A percentile compares a stretch with the other conserved stretches of the same genome.
Conservation (phyloP, 805 yeast species). For the Yarrowia sp. region DNA sequence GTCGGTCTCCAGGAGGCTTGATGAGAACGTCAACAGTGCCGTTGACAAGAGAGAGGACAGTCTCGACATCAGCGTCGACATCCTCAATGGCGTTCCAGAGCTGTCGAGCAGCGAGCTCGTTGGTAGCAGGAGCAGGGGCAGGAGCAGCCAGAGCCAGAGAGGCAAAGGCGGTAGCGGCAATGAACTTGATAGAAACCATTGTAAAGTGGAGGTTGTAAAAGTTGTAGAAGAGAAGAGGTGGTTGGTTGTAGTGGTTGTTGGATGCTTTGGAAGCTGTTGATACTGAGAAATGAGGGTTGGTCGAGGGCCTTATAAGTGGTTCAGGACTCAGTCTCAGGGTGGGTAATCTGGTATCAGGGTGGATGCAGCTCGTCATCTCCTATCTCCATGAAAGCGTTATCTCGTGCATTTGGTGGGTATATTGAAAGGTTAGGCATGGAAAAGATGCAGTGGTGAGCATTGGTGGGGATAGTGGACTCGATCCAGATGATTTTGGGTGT, state of each 20-base stretch:
- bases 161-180: slow-evolving; percentile 1
- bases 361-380: neutral
- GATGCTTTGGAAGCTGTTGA: neutral
- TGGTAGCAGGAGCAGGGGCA: slow-evolving; percentile 14
- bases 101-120: neutral
- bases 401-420: neutral
- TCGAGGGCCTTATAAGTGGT: neutral
- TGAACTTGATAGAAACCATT: neutral
- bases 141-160: slow-evolving; percentile 17
- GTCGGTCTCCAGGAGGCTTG: slow-evolving; percentile 26
- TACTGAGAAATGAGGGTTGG: neutral
- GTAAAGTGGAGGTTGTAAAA: neutral
- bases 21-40: slow-evolving; percentile 14
- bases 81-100: slow-evolving; percentile 7
- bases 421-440: neutral
- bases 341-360: neutral
- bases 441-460: neutral
- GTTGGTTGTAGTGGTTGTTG: neutral
- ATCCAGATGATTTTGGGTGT: too few relatives aligned
- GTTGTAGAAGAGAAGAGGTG: neutral
- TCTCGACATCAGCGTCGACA: slow-evolving; percentile 4
- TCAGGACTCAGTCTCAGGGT: neutral
- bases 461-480: too few relatives aligned
- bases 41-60: neutral
- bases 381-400: neutral